These are phyloP conservation scores for Penicillium brevicompactum DNA, from an alignment of 2,329 filamentous ascomycete genomes.

Conservation along the genomic window DNA sequence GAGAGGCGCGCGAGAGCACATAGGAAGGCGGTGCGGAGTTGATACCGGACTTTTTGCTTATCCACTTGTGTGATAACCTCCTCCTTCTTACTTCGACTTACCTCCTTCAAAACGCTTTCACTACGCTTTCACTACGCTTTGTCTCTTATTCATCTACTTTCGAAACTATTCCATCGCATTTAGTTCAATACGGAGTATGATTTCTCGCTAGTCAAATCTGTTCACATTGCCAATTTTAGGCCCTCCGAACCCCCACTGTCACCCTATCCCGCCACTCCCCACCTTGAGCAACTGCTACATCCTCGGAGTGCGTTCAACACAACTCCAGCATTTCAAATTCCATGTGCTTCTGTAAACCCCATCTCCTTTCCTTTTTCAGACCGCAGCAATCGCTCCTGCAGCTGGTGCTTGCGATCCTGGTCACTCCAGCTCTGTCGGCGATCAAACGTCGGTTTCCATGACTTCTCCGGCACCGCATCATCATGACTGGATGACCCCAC, in stretches of 20 bases:
- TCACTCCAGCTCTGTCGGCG: slow-evolving; percentile 40
- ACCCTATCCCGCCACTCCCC: not conserved
- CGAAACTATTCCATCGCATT: too few species aligned
- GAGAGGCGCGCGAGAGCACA: slow-evolving; percentile 1
- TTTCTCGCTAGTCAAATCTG: not conserved
- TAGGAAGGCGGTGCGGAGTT: slow-evolving; percentile 29
- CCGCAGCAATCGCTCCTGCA: slow-evolving; percentile 44
- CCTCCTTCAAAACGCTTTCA: not conserved
- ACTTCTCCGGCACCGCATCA: slow-evolving; percentile 10
- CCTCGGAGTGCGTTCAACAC: not conserved
- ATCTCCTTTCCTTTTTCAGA: slow-evolving; percentile 49
- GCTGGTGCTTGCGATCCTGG: slow-evolving; percentile 61
- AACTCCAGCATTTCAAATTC: not conserved
- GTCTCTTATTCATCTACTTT: not conserved
- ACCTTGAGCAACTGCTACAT: not conserved
- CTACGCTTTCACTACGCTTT: not conserved
- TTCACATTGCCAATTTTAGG: not conserved
- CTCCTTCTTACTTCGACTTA: not conserved
- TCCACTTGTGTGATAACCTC: slow-evolving; percentile 4
- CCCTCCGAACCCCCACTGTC: not conserved
- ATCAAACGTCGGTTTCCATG: slow-evolving; percentile 33
- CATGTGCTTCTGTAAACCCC: slow-evolving; percentile 61
- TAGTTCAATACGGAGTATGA: not conserved
- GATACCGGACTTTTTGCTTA: slow-evolving; percentile 14
- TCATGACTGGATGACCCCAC: not conserved